These are phyloP conservation scores for Acer yangbiense DNA, from an alignment of 345 rosid species.

Conservation along the genomic window DNA sequence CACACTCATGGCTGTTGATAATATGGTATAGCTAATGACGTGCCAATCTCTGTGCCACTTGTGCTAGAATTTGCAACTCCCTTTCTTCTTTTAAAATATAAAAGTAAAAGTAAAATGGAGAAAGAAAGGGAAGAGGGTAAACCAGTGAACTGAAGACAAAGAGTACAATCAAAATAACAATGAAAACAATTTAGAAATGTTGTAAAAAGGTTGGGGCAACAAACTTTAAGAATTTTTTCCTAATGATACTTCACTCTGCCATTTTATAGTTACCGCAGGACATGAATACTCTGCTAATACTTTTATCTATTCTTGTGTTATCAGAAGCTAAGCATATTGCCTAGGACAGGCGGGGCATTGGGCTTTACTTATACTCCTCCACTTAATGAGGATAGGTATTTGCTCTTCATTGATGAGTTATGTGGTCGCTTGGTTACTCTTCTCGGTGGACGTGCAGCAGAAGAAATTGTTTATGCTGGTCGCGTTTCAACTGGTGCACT, in stretches of 20 bases:
- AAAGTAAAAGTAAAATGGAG: not conserved
- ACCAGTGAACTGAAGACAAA: not conserved
- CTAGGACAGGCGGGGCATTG: conserved; percentile 95
- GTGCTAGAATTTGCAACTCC: too few species aligned
- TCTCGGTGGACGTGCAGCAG: conserved; percentile 99
- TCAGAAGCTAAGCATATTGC: conserved; percentile 96
- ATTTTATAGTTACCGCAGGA: not conserved
- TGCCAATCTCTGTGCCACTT: too few species aligned
- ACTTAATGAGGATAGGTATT: conserved; percentile 80
- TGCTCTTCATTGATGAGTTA: conserved; percentile 90
- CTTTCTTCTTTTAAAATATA: too few species aligned
- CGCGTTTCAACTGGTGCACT: conserved; percentile 92
- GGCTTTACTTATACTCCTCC: conserved; percentile 93
- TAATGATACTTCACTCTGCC: not conserved
- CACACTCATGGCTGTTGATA: not conserved
- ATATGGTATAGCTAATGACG: too few species aligned
- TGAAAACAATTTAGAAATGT: not conserved
- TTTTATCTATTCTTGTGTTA: conserved; percentile 16
- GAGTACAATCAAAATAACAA: not conserved
- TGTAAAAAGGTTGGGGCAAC: not conserved
- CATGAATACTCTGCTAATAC: not conserved
- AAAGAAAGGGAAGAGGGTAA: not conserved
- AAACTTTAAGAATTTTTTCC: not conserved
- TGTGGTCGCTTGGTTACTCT: conserved; percentile 95
- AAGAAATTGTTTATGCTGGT: conserved; percentile 87